Conservation (phyloP, 805 yeast genomes). For the Metschnikowia arizonensis region DNA sequence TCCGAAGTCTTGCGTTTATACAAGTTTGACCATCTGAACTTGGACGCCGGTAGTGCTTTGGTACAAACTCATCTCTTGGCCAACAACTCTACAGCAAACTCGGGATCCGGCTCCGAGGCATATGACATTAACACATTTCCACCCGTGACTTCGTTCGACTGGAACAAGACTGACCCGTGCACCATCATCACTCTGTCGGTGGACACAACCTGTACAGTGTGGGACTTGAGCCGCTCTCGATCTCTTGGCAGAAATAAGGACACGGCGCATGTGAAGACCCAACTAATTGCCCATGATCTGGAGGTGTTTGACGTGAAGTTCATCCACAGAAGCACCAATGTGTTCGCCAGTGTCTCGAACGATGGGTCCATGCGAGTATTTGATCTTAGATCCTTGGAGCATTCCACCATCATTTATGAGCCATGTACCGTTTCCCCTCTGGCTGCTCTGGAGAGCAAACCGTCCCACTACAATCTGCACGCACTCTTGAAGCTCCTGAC, state of each 20-base stretch:
- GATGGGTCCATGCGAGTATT: conserved; percentile 94
- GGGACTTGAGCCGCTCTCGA: conserved; percentile 62
- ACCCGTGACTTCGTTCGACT: conserved; percentile 91
- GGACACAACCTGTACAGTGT: conserved; percentile 94
- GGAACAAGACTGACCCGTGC: conserved; percentile 73
- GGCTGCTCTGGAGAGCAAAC: not conserved
- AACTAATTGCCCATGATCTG: conserved; percentile 91
- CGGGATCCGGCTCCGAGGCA: conserved; percentile 40
- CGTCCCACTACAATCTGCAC: conserved; percentile 26
- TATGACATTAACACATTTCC: conserved; percentile 56
- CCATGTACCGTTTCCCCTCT: conserved; percentile 30
- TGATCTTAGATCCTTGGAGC: conserved; percentile 84
- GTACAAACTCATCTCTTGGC: conserved; percentile 40
- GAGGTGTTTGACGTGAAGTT: conserved; percentile 93
- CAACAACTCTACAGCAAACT: conserved; percentile 34
- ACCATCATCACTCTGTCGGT: conserved; percentile 79
- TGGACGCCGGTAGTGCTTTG: conserved; percentile 33
- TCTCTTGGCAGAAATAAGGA: conserved; percentile 23
- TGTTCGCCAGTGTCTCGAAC: conserved; percentile 90
- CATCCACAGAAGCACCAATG: conserved; percentile 63
- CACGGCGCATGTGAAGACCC: conserved; percentile 75
- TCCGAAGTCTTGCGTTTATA: conserved; percentile 70
- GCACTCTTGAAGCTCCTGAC: conserved; percentile 77
- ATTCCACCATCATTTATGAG: conserved; percentile 91
- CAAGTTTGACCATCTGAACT: conserved; percentile 44